Evolutionary conservation across 2,329 filamentous ascomycete genomes (phyloP).

Genomic region (Aspergillus tanneri): DNA sequence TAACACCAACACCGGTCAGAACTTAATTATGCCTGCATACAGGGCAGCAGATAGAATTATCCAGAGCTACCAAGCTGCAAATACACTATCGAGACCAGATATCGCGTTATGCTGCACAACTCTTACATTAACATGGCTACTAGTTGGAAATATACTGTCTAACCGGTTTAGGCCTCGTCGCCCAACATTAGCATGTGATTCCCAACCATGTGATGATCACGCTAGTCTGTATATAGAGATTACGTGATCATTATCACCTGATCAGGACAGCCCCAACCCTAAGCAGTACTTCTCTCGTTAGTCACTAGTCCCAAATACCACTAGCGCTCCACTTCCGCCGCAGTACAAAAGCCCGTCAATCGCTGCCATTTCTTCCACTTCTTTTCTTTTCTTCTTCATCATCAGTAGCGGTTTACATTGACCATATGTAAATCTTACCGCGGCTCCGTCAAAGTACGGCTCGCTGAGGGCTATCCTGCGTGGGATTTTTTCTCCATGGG

Average conservation of each 20-base stretch:
- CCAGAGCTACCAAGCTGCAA: too few relatives aligned
- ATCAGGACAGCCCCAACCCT: conserved; percentile 19
- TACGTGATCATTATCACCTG: conserved; percentile 1
- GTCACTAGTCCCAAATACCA: conserved; percentile 21
- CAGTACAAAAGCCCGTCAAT: conserved; percentile 31
- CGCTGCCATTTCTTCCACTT: conserved; percentile 21
- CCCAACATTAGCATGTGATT: conserved; percentile 21
- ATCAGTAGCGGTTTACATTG: conserved; percentile 55
- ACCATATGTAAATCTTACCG: conserved; percentile 49
- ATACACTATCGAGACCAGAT: too few relatives aligned
- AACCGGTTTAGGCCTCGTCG: conserved; percentile 1
- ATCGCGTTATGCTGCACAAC: too few relatives aligned
- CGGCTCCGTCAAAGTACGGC: conserved; percentile 49
- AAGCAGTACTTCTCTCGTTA: conserved; percentile 4
- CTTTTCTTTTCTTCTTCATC: conserved; percentile 45
- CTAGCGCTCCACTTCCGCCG: conserved; percentile 21
- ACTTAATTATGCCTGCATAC: too few relatives aligned
- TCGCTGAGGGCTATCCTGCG: conserved; percentile 52
- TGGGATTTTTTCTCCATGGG: conserved; percentile 42
- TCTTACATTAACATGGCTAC: neutral
- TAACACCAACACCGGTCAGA: too few relatives aligned
- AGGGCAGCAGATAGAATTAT: too few relatives aligned
- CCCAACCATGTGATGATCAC: conserved; percentile 19
- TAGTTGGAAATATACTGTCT: neutral
- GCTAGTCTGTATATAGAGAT: neutral